A percentile compares a stretch with the other conserved stretches of the same genome.
Conservation (phyloP, 163 green algal species). For the Chloromonas sp. region DNA sequence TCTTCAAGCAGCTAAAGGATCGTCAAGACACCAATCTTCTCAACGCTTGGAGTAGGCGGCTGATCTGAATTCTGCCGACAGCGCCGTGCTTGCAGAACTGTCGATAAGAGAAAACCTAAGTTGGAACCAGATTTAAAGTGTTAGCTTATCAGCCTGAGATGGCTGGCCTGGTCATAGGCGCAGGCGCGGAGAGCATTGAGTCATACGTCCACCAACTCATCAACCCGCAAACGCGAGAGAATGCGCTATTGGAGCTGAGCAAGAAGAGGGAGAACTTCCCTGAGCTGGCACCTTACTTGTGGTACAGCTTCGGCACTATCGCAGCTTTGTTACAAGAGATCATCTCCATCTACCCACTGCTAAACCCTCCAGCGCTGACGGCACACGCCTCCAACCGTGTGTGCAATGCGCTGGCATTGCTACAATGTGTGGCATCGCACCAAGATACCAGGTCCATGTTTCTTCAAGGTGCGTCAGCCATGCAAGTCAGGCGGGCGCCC, state of each 20-base stretch:
- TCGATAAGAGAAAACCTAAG: too few species aligned
- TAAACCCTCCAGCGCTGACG: slow-evolving; percentile 87
- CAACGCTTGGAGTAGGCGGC: too few species aligned
- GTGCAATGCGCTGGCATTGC: slow-evolving; percentile 95
- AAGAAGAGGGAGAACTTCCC: slow-evolving; percentile 92
- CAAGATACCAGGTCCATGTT: slow-evolving; percentile 92
- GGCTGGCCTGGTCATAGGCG: too few species aligned
- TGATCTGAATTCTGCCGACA: too few species aligned
- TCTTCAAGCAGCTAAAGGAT: too few species aligned
- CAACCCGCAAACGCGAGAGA: slow-evolving; percentile 75
- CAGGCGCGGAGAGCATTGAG: neutral
- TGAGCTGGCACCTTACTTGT: slow-evolving; percentile 93
- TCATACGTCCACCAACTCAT: slow-evolving; percentile 52
- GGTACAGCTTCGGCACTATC: slow-evolving; percentile 95
- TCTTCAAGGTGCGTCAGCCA: slow-evolving; percentile 68
- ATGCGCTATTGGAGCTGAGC: slow-evolving; percentile 92
- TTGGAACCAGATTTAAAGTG: too few species aligned
- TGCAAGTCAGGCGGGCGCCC: neutral
- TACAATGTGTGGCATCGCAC: slow-evolving; percentile 93
- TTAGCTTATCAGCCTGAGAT: too few species aligned
- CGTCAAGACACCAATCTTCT: too few species aligned
- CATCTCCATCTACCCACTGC: slow-evolving; percentile 93
- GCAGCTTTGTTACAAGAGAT: slow-evolving; percentile 95
- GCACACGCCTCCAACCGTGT: slow-evolving; percentile 94
- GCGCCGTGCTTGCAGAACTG: too few species aligned